These are phyloP conservation scores for Malus hybrid DNA, from an alignment of 331 rosid species.

Conservation along the genomic window DNA sequence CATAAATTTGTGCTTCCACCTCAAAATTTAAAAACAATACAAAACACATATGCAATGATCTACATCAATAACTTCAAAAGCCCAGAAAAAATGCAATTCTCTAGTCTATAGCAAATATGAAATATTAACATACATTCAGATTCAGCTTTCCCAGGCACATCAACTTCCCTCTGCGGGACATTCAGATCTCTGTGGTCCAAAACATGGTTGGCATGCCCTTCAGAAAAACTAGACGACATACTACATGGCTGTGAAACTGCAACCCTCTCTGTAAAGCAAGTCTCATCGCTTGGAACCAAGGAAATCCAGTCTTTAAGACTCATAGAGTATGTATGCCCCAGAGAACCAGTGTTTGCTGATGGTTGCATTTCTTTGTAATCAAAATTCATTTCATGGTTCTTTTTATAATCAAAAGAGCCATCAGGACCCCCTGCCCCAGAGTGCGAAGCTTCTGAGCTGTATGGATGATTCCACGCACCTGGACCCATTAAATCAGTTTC, in stretches of 20 bases:
- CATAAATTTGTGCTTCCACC: conserved; percentile 15
- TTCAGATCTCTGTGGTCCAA: conserved; percentile 18
- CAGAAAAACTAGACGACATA: conserved; percentile 27
- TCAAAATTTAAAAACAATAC: conserved; percentile 5
- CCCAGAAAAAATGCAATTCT: conserved; percentile 1
- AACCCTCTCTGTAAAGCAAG: conserved; percentile 25
- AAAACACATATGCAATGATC: conserved; percentile 2
- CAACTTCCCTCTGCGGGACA: conserved; percentile 23
- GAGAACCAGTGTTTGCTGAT: conserved; percentile 29
- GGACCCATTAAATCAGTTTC: conserved; percentile 20
- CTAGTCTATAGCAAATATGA: conserved; percentile 4
- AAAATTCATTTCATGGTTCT: conserved; percentile 18
- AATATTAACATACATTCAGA: conserved; percentile 33
- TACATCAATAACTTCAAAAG: neutral
- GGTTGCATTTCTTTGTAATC: conserved; percentile 36
- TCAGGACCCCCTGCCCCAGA: conserved; percentile 14
- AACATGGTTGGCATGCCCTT: conserved; percentile 17
- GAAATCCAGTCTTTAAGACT: conserved; percentile 31
- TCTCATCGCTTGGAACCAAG: conserved; percentile 22
- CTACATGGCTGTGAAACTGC: conserved; percentile 31
- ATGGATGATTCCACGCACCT: conserved; percentile 12
- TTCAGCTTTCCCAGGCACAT: conserved; percentile 27
- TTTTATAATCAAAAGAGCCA: conserved; percentile 30
- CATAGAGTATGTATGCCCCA: conserved; percentile 25
- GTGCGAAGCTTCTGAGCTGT: conserved; percentile 23